phyloP scores from a whole-genome alignment of 805 yeast genomes.

The Barnettozyma botsteinii region DNA sequence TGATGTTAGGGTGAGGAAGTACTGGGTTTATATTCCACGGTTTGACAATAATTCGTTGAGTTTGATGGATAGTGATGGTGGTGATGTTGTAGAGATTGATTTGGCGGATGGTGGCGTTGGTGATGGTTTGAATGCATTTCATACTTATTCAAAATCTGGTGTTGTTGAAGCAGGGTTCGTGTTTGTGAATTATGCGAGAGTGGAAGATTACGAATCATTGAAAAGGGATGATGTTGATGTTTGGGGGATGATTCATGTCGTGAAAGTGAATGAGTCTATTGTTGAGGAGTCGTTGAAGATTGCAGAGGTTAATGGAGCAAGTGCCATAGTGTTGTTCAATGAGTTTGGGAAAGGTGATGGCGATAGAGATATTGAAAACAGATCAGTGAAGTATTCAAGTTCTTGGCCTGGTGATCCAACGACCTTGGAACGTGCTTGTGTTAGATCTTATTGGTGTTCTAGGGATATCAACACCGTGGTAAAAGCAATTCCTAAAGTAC shows the following conservation, averaged over 20 bases:
- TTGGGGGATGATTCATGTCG: constrained; percentile 52
- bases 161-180: constrained; percentile 49
- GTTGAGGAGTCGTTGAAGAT: constrained; percentile 1
- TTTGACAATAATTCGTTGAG: constrained; percentile 42
- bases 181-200: constrained; percentile 55
- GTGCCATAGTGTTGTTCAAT: constrained; percentile 45
- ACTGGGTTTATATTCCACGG: constrained; percentile 49
- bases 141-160: constrained; percentile 63
- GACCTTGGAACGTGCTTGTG: constrained; percentile 66
- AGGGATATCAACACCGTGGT: constrained; percentile 13
- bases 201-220: constrained; percentile 46
- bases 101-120: constrained; percentile 32
- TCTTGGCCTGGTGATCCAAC: constrained; percentile 74
- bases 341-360: constrained; percentile 60
- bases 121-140: constrained; percentile 42
- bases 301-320: constrained; percentile 58
- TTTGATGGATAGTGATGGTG: constrained; percentile 31
- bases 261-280: constrained; percentile 31
- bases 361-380: constrained; percentile 54
- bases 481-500: constrained; percentile 45
- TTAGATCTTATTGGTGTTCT: constrained; percentile 15
- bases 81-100: constrained; percentile 39
- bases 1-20: constrained; percentile 44
- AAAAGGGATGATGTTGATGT: constrained; percentile 36
- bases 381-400: constrained; percentile 51